Percentiles rank a stretch among this genome's conserved stretches.
Conservation (phyloP, 257 asterid genomes). For the Ajuga chamaepitys region DNA sequence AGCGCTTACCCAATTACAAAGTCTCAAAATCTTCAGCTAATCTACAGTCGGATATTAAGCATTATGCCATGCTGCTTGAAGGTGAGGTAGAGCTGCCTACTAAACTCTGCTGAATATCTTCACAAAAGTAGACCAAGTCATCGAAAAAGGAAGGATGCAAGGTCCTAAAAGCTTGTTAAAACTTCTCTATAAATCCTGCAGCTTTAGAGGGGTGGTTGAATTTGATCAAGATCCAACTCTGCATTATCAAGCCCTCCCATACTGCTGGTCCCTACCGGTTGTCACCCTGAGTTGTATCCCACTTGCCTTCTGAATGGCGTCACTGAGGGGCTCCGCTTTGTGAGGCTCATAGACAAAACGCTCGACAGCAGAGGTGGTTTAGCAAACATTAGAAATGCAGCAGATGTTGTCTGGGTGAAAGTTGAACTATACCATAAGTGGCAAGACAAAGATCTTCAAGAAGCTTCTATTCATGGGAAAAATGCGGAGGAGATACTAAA, state of each 20-base stretch:
- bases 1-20: too few species aligned
- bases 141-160: conserved; percentile 19
- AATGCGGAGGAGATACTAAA: conserved; percentile 10
- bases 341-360: conserved; percentile 23
- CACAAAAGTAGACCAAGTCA: conserved; percentile 21
- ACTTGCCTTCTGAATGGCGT: conserved; percentile 26
- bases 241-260: conserved; percentile 27
- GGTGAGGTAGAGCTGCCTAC: conserved; percentile 33
- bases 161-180: conserved; percentile 22
- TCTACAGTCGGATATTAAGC: conserved; percentile 10
- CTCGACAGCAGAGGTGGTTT: conserved; percentile 10
- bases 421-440: conserved; percentile 29
- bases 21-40: background rate
- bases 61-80: conserved; percentile 37
- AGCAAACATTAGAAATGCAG: conserved; percentile 24
- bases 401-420: conserved; percentile 30
- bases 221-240: conserved; percentile 30
- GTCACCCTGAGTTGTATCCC: conserved; percentile 40
- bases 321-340: conserved; percentile 23
- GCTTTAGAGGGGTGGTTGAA: conserved; percentile 29
- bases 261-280: conserved; percentile 36
- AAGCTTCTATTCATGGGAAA: conserved; percentile 8
- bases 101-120: conserved; percentile 22
- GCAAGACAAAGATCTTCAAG: conserved; percentile 26
- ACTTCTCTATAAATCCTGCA: conserved; percentile 21